Base-by-base conservation (phyloP, 2,329 filamentous ascomycete genomes). In the Fusarium albosuccineum region DNA sequence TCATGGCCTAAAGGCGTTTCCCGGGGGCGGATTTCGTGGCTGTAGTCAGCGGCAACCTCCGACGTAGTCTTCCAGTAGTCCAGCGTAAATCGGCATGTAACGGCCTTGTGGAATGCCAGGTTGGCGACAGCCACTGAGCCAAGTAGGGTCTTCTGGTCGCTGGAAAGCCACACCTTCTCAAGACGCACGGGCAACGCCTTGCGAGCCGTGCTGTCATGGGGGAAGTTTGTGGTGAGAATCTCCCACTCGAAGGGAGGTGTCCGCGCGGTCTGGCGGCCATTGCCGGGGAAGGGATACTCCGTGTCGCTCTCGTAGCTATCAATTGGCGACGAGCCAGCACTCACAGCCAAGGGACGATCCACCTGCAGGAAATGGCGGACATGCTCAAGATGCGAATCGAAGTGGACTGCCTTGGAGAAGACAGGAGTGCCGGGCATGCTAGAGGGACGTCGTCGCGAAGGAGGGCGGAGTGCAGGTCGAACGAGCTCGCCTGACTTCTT, bases 51-150 rank as follows among this genome's bases (percentile, higher is more conserved):
- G 37, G 86, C 86, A 2, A 98, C 92, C 77, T 99, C 96, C 1
- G 96, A 99, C 0, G 94, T 97, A 0, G 96, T 99, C 85, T 97
- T 97, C 96, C 96, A 99, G 81, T 97, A 96, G 78, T 99, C 96
- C 46, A 97, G 86, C 0, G 96, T 99, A 79, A 99, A 99, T 51
- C 96, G 89, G 77, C 93, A 95, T n/a, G 91, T 89, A 55, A 99
- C 93, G 6, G 85, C 79, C 81, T 99, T 99, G 55, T 94, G 87
- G 81, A 97, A 99, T 0, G 94, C 89, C 42, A 98, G 80, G 79
- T 99, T 99, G 76, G 91, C 89, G 22, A 97, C 94, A 8, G 89
- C 92, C 53, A 97, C 87, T 16, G 89, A 92, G 11, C 96, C 96
- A 51, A 97, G 85, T 68, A 99, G 81, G 2, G 87, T 92, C 81